These are phyloP conservation scores for Ensete glaucum DNA, from an alignment of 176 grass and related monocot species.

Conservation along the genomic window DNA sequence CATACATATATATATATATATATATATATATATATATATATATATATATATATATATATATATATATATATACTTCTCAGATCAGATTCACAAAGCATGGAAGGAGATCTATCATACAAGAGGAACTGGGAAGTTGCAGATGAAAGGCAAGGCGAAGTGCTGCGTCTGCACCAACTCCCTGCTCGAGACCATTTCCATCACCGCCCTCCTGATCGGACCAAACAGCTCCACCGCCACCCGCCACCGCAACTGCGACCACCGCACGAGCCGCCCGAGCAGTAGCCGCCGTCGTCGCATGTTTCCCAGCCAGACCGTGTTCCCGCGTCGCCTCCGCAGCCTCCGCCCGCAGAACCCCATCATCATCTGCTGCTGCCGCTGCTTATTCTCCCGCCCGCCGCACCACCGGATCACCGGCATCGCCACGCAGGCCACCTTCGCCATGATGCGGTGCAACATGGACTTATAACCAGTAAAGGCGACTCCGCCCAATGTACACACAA, in stretches of 20 bases:
- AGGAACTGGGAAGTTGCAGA: slow-evolving; percentile 4
- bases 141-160: slow-evolving; percentile 8
- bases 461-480: not conserved
- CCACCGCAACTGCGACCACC: slow-evolving; percentile 9
- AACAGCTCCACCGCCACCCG: slow-evolving; percentile 12
- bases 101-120: not conserved
- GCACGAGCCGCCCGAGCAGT: not conserved
- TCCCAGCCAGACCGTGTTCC: slow-evolving; percentile 1
- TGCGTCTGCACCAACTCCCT: not conserved
- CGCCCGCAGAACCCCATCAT: not conserved
- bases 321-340: not conserved
- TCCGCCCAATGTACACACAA: not conserved
- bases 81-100: not conserved
- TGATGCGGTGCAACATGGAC: not conserved
- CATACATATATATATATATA: too few relatives aligned
- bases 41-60: too few relatives aligned
- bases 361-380: not conserved
- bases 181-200: slow-evolving; percentile 3
- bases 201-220: not conserved
- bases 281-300: not conserved
- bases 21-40: too few relatives aligned
- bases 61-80: too few relatives aligned
- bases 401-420: not conserved
- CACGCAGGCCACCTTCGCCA: not conserved
- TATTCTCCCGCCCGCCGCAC: not conserved